Evolutionary conservation across 371 early-diverging fungal species (phyloP), one percentile per base, ranked within the genome.

Genomic region (Vairimorpha necatrix): DNA sequence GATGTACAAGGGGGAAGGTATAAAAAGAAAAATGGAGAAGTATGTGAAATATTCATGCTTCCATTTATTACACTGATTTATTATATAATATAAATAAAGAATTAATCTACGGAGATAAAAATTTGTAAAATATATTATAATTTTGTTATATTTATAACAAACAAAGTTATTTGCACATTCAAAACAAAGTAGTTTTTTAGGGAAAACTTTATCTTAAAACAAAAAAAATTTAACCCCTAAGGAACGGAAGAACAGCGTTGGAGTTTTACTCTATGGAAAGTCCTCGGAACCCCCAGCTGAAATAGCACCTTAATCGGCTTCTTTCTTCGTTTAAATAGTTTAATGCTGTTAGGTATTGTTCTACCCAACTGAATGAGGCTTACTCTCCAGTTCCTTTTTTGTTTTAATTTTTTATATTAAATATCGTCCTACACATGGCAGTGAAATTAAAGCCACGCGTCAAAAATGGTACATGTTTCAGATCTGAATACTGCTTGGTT

Each of bases 341-440:
- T n/a, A n/a, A 81, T 81, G 82, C 82, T 81, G 82, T 78, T 78
- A 69, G 76, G 76, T 78, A 77, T 81, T 62, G 82, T 42, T 81
- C 82, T 77, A 76, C 76, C 65, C 34, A 81, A 81, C 82, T 26
- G 47, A 79, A 81, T 81, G 82, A 81, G 82, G 82, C 82, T 81
- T 81, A 81, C 82, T 81, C 82, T 81, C 56, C 24, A 69, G 42
- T 61, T 47, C 48, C 22, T 24, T 61, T 72, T 58, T 50, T 32
- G 20, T 32, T 62, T 72, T 72, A 72, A 71, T 72, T 46, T 58
- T 61, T 61, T 61, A 30, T 58, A 36, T 33, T 26, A 7, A 42
- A 42, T 9, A 42, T 42, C 16, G 7, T 42, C 16, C 42, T 42
- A 42, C 16, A 16, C 42, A 42, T 42, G 7, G 16, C n/a, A n/a